Evolutionary conservation across 139 green algal species (phyloP).

Genomic region (Haematococcus sp.): DNA sequence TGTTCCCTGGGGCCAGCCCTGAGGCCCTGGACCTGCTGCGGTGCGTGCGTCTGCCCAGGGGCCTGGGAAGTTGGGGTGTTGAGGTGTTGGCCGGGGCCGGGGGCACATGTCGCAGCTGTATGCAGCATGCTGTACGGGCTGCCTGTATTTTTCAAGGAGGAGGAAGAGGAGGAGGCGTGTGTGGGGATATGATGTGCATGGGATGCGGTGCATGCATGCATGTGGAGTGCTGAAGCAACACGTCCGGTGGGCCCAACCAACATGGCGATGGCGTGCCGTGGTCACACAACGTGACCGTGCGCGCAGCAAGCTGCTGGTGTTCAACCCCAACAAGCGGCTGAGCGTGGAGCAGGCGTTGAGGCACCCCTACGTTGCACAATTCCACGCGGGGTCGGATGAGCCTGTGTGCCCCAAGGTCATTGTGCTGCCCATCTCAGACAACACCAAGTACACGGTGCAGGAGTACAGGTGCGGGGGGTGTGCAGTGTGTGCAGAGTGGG

Average conservation of each 20-base stretch:
- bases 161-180: not conserved
- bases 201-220: no score
- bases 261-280: not conserved
- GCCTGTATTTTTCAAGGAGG: not conserved
- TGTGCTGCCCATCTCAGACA: slow-evolving; percentile 93
- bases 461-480: slow-evolving; percentile 38
- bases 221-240: no score
- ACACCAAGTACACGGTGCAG: slow-evolving; percentile 83
- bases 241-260: not conserved
- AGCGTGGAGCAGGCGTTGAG: slow-evolving; percentile 82
- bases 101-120: not conserved
- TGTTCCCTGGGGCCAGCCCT: slow-evolving; percentile 75
- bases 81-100: no score
- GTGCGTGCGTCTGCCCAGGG: slow-evolving; percentile 67
- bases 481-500: no score
- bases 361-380: slow-evolving; percentile 94
- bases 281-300: no score
- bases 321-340: slow-evolving; percentile 83
- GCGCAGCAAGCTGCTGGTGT: slow-evolving; percentile 41
- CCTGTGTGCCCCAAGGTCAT: slow-evolving; percentile 64
- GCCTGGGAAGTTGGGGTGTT: not conserved
- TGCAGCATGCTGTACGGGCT: not conserved
- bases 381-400: slow-evolving; percentile 89
- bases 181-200: no score
- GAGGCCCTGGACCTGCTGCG: slow-evolving; percentile 86